Evolutionary conservation across 305 asterid genomes (phyloP), one percentile per base, ranked within the genome.

Genomic region (Rubia tinctorum): DNA sequence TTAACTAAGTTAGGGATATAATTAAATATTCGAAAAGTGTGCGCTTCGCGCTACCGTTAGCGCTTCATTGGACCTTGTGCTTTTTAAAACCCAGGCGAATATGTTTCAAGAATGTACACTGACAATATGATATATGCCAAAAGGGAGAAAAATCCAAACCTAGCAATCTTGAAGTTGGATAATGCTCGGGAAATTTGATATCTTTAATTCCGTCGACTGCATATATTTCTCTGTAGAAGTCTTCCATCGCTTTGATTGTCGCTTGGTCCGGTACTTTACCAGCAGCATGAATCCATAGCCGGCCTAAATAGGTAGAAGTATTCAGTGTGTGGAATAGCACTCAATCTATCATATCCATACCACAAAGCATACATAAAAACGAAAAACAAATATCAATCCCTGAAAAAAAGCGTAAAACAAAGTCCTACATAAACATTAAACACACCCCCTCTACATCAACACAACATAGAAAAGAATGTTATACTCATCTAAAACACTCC

Each of bases 221-320:
- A 77, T 92, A 95, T 20, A 91, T 86, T 89, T 95, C 98, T 82
- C 95, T 78, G 77, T 95, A 95, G 72, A 92, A 95, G 34, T 89
- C 89, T 77, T 95, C 97, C 99, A 95, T 92, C 40, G 97, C 92
- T 89, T 84, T 89, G 75, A 92, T 90, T 25, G 98, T 92, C 60
- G 84, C 95, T 27, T 86, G 89, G 72, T 95, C 98, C 18, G 99
- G 99, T 67, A 89, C 78, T 85, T 95, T 95, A 71, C 97, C 68
- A 74, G 99, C 98, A 73, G 99, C 98, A 83, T 95, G 99, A 78
- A 95, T 95, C 98, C 99, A 95, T 49, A 95, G 91, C 69, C 97
- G 89, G 15, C 98, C 99, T 94, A 68, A 73, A 61, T 44, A 3
- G 68, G 45, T 66, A 71, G 9, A 76, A 47, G 30, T 23, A 27